Conservation (phyloP, 1,284 basidiomycete genomes). For the Apiotrichum sp. region DNA sequence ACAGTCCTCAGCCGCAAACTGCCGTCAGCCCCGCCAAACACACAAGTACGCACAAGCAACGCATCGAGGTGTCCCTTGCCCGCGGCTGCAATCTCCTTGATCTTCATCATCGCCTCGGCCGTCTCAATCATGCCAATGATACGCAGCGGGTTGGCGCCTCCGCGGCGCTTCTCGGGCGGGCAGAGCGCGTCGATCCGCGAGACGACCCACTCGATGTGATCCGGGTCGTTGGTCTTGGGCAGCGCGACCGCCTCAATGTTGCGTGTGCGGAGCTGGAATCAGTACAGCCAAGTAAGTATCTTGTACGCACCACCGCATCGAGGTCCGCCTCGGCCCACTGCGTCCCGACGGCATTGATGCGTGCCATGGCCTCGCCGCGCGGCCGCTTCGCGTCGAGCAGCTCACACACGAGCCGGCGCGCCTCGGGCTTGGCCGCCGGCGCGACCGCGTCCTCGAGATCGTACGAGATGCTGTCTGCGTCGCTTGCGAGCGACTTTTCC, state of each 20-base stretch:
- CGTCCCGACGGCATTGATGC: conserved; percentile 69
- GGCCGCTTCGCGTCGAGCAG: conserved; percentile 52
- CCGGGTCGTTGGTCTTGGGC: conserved; percentile 67
- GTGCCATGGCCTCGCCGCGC: conserved; percentile 58
- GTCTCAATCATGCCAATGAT: conserved; percentile 76
- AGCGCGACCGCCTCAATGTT: conserved; percentile 60
- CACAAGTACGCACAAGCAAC: conserved; percentile 38
- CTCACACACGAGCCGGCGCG: conserved; percentile 55
- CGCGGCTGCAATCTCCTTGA: conserved; percentile 30
- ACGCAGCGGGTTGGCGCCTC: conserved; percentile 48
- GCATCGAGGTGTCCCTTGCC: conserved; percentile 38
- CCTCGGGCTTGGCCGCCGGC: conserved; percentile 60
- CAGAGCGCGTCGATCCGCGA: conserved; percentile 36
- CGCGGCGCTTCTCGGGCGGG: conserved; percentile 22
- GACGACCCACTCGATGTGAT: conserved; percentile 62
- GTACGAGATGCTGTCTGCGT: conserved; percentile 72
- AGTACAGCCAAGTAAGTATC: neutral
- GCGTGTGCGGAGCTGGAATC: conserved; percentile 29
- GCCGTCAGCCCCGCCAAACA: conserved; percentile 44
- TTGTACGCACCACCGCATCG: conserved; percentile 55
- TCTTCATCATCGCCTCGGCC: conserved; percentile 53
- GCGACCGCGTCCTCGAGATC: conserved; percentile 79
- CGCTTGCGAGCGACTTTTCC: conserved; percentile 60
- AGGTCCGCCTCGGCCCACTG: conserved; percentile 68
- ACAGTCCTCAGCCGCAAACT: conserved; percentile 93